phyloP scores from a whole-genome alignment of 2,329 filamentous ascomycete genomes.

The Sporothrix globosa region DNA sequence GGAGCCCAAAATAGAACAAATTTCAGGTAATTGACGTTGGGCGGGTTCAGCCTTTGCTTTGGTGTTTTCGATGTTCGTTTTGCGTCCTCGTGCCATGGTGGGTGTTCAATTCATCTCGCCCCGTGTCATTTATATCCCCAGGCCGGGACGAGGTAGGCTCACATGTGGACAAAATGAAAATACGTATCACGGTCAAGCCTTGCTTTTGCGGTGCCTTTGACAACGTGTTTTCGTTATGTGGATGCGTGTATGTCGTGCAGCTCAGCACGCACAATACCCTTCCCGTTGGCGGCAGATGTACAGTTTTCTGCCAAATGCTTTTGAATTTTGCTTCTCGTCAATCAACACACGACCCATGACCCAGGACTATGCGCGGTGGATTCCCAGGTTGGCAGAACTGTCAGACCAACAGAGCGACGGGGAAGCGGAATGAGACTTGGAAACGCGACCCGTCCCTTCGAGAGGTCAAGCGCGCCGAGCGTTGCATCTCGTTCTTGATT shows the following conservation, averaged over 20 bases:
- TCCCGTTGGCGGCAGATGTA: constrained; percentile 14
- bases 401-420: not conserved
- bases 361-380: not conserved
- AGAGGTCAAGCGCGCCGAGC: not conserved
- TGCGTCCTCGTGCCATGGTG: not conserved
- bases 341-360: not conserved
- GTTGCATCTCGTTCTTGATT: not conserved
- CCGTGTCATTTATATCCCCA: not conserved
- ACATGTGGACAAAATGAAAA: not conserved
- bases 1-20: constrained; percentile 21
- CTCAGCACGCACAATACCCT: not conserved
- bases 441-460: not conserved
- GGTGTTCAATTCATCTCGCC: not conserved
- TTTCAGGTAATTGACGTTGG: not conserved
- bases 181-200: not conserved
- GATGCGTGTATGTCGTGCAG: constrained; percentile 15
- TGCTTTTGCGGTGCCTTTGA: not conserved
- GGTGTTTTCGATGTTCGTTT: not conserved
- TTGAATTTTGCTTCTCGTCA: not conserved
- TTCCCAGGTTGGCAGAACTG: constrained; percentile 11
- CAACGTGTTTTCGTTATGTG: not conserved
- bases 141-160: not conserved
- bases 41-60: not conserved
- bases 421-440: not conserved
- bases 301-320: not conserved